Evolutionary conservation across 2,329 filamentous ascomycete species (phyloP).

Genomic region (Claviceps spartinae): DNA sequence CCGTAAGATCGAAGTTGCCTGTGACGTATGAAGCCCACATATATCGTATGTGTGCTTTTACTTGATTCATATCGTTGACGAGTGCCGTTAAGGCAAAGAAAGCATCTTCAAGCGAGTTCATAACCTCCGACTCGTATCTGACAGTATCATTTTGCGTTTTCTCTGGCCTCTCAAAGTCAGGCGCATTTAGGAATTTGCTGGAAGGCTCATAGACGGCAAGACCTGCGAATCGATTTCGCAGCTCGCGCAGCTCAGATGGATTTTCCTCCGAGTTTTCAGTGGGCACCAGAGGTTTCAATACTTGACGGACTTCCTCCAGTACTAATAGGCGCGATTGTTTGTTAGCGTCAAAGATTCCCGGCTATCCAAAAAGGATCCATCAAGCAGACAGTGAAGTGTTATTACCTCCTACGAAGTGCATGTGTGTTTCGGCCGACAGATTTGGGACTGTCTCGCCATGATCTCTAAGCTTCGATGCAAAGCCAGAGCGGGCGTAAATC

Average conservation of each 20-base stretch:
- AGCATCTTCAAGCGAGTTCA: conserved; percentile 13
- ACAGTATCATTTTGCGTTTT: background rate
- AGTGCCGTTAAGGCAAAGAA: conserved; percentile 15
- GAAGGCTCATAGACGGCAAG: conserved; percentile 25
- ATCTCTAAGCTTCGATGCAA: conserved; percentile 10
- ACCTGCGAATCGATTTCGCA: conserved; percentile 20
- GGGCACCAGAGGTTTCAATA: conserved; percentile 14
- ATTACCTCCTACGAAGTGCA: conserved; percentile 1
- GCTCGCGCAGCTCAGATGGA: background rate
- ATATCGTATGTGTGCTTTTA: conserved; percentile 15
- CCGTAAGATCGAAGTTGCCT: conserved; percentile 15
- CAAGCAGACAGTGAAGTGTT: conserved; percentile 19
- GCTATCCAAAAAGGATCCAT: background rate
- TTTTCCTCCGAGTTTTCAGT: background rate
- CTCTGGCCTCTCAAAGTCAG: conserved; percentile 8
- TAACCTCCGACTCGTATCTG: conserved; percentile 20
- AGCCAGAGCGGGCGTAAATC: conserved; percentile 21
- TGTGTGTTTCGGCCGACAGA: conserved; percentile 11
- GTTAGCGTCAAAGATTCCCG: background rate
- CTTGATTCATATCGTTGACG: conserved; percentile 16
- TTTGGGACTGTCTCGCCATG: conserved; percentile 8
- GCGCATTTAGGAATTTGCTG: conserved; percentile 20
- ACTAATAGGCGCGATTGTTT: conserved; percentile 11
- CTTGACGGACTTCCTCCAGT: conserved; percentile 20
- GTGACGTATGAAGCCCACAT: conserved; percentile 18